Base-by-base conservation (phyloP, 2,329 filamentous ascomycete species). In the Penicillium sclerotigenum region DNA sequence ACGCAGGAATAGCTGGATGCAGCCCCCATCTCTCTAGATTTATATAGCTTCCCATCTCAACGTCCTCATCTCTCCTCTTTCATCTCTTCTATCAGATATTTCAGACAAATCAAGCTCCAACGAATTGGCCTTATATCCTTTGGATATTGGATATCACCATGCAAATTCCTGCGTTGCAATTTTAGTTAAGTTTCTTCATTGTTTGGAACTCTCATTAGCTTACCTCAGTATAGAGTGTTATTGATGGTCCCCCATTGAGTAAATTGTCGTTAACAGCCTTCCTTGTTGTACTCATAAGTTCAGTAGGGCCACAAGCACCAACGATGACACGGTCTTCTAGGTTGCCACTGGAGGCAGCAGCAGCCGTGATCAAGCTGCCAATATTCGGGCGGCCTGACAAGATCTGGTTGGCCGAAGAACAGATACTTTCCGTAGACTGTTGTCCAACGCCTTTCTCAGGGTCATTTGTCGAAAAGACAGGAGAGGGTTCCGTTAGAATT, bases 201-300 rank as follows among this genome's bases (percentile, higher is more conserved):
- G 3, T 40, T 9, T 16, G 7, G 18, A 1, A 22, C 7, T 18
- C 7, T 45, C 5, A 5, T 31, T 33, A 31, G 4, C 48, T 51
- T 36, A 51, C 48, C 48, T 51, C 48, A 28, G 38, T 43, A n/a
- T 51, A 51, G 20, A 51, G 20, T 20, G 37, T 51, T 22, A 51
- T 34, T 2, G 48, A 34, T 33, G 14, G 28, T 14, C 38, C 48
- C 10, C 33, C 28, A 5, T 43, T 43, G 22, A 18, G n/a, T 8
- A 34, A 26, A 4, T 43, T 29, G 5, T 22, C 20, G 20, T 26
- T 34, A 20, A 45, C 38, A 18, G 48, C 38, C 2, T 51, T 8
- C 14, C 38, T n/a, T 34, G 38, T 43, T 18, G 29, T 20, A 28
- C 28, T 16, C 38, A 51, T 14, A 14, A 51, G 26, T 1, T 20